A percentile compares a stretch with the other conserved stretches of the same genome.
Evolutionary conservation across 305 asterid genomes (phyloP).

Genomic region (Fraxinus floribunda): DNA sequence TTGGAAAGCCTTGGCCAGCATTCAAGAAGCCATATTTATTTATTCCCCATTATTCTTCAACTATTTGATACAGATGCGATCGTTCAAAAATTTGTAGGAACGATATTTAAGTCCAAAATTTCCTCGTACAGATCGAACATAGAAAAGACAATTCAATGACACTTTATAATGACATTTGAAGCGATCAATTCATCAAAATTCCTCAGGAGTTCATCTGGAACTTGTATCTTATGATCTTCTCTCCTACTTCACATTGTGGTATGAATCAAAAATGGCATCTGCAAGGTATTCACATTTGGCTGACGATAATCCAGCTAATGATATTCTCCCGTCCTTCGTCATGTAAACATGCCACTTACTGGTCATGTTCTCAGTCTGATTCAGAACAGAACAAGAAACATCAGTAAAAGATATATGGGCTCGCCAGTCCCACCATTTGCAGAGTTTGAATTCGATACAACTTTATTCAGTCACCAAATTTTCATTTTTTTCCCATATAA

Average conservation of each 20-base stretch:
- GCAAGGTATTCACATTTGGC: slow-evolving; percentile 98
- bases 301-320: slow-evolving; percentile 90
- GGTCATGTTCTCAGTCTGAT: slow-evolving; percentile 90
- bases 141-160: background rate
- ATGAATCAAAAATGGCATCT: slow-evolving; percentile 90
- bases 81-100: background rate
- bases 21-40: background rate
- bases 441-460: background rate
- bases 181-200: background rate
- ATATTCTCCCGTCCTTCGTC: slow-evolving; percentile 98
- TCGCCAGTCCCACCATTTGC: background rate
- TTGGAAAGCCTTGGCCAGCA: background rate
- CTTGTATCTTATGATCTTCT: slow-evolving; percentile 7
- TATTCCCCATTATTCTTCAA: slow-evolving; percentile 1
- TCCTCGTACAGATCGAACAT: background rate
- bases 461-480: background rate
- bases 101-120: background rate
- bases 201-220: background rate
- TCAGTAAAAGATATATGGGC: slow-evolving; percentile 17
- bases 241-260: slow-evolving; percentile 67
- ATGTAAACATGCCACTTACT: slow-evolving; percentile 93
- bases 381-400: slow-evolving; percentile 14
- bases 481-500: background rate
- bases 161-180: background rate
- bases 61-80: background rate